A percentile compares a stretch with the other conserved stretches of the same genome.
phyloP scores from a whole-genome alignment of 345 rosid species.

The Corchorus olitorius region DNA sequence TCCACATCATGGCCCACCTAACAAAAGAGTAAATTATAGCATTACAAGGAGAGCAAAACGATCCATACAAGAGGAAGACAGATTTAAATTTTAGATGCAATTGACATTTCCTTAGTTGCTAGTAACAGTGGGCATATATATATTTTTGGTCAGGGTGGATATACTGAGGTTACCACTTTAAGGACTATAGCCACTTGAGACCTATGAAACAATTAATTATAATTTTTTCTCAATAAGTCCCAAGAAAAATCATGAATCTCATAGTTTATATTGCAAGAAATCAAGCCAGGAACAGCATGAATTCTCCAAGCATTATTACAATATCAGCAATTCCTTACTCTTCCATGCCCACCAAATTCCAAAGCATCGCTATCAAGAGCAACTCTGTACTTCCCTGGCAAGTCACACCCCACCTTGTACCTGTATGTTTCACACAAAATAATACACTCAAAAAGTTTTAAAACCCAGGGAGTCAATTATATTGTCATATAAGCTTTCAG shows the following conservation, averaged over 20 bases:
- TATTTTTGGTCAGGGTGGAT: not conserved
- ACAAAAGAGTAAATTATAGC: conserved; percentile 26
- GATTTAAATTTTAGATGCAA: not conserved
- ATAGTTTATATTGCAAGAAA: conserved; percentile 4
- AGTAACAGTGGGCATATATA: not conserved
- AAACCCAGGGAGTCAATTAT: not conserved
- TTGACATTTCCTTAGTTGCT: conserved; percentile 15
- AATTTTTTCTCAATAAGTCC: not conserved
- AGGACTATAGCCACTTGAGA: not conserved
- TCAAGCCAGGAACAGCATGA: conserved; percentile 1
- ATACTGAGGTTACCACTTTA: not conserved
- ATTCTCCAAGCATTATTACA: conserved; percentile 8
- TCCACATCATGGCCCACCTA: conserved; percentile 69
- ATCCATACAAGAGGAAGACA: not conserved
- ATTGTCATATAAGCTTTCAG: not conserved
- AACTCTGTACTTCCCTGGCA: conserved; percentile 79
- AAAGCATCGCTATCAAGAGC: conserved; percentile 72
- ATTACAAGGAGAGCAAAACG: conserved; percentile 9
- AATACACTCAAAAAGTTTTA: conserved; percentile 1
- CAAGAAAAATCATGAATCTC: conserved; percentile 7
- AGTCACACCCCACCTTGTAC: conserved; percentile 77
- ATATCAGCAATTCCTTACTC: conserved; percentile 45
- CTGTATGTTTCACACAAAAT: conserved; percentile 41
- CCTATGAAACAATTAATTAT: not conserved
- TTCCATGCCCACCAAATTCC: conserved; percentile 78